Conservation (phyloP, 192 early-diverging fungal species). For the Coemansia sp. region DNA sequence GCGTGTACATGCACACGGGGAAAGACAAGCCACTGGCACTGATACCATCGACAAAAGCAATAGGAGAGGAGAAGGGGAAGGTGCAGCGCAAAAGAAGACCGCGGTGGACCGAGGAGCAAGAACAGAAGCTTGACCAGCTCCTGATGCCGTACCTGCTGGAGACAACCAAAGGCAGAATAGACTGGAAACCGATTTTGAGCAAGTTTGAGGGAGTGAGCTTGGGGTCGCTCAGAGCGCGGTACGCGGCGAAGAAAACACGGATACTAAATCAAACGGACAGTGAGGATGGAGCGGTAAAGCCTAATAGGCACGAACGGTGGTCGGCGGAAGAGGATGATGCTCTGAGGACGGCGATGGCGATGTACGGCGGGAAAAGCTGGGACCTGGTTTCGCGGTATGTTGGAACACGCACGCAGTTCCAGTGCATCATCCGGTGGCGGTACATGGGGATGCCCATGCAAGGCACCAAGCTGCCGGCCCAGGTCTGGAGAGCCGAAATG, state of each 20-base stretch:
- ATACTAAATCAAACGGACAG: not conserved
- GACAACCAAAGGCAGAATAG: not conserved
- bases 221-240: not conserved
- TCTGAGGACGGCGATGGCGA: slow-evolving; percentile 25
- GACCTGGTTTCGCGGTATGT: slow-evolving; percentile 21
- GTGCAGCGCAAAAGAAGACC: not conserved
- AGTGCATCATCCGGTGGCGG: slow-evolving; percentile 26
- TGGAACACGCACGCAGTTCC: slow-evolving; percentile 17
- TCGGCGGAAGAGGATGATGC: slow-evolving; percentile 35
- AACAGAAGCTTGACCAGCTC: not conserved
- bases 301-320: not conserved
- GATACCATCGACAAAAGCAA: not conserved
- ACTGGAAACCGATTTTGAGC: not conserved
- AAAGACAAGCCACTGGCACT: not conserved
- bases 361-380: slow-evolving; percentile 30
- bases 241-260: not conserved
- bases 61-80: not conserved
- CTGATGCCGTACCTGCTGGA: not conserved
- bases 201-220: not conserved
- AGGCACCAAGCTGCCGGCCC: slow-evolving; percentile 10
- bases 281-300: not conserved
- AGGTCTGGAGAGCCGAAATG: slow-evolving; percentile 14
- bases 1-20: not conserved
- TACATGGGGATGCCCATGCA: slow-evolving; percentile 12
- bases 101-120: not conserved